phyloP scores from a whole-genome alignment of 768 basidiomycete species.

The Gloeophyllum trabeum region DNA sequence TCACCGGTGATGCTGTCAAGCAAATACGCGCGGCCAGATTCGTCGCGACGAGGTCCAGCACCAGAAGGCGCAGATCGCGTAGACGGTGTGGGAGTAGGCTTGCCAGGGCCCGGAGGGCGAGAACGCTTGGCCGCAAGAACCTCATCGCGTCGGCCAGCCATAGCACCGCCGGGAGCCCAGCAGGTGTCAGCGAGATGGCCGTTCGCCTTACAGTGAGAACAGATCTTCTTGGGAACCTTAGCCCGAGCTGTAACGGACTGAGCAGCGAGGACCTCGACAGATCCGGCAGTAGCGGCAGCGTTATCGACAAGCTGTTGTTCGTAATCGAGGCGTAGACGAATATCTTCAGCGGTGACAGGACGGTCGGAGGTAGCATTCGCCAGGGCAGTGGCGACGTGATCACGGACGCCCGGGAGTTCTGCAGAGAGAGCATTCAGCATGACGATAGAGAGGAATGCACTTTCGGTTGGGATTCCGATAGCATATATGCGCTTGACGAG shows the following conservation, averaged over 20 bases:
- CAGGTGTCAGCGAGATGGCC: slow-evolving; percentile 1
- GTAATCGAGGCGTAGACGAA: not conserved
- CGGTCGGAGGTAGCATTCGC: not conserved
- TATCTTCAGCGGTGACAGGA: not conserved
- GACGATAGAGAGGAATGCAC: slow-evolving; percentile 6
- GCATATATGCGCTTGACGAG: slow-evolving; percentile 10
- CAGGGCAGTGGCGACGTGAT: slow-evolving; percentile 5
- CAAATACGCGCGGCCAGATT: not conserved
- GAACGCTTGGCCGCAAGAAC: not conserved
- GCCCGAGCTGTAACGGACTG: not conserved
- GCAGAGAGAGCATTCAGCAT: slow-evolving; percentile 8
- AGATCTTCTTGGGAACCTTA: not conserved
- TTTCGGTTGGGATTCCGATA: slow-evolving; percentile 9
- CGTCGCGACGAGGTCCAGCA: not conserved
- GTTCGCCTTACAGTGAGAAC: slow-evolving; percentile 1
- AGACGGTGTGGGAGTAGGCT: too few relatives aligned
- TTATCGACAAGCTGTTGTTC: slow-evolving; percentile 1
- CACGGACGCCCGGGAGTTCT: slow-evolving; percentile 3
- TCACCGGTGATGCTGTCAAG: not conserved
- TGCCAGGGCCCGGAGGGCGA: not conserved
- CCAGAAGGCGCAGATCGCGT: too few relatives aligned
- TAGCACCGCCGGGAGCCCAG: not conserved
- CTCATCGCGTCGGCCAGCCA: not conserved
- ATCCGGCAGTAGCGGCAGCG: not conserved
- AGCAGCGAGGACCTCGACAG: not conserved